Evolutionary conservation across 2,329 filamentous ascomycete species (phyloP).

Genomic region (Plenodomus tracheiphilus): DNA sequence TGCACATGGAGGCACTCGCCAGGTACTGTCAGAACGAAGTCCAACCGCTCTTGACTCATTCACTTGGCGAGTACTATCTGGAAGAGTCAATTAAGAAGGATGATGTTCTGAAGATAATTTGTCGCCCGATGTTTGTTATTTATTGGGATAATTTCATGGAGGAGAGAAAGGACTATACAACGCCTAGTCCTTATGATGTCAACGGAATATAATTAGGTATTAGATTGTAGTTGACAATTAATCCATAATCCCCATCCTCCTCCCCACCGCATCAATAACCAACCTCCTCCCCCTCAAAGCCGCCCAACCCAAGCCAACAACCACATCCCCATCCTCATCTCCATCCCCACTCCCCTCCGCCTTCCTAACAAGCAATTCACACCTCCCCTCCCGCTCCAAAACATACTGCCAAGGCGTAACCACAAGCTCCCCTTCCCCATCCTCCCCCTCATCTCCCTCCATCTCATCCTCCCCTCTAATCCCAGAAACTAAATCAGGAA

Average conservation of each 20-base stretch:
- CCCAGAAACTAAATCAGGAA: conserved; percentile 23
- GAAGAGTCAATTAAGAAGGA: no score
- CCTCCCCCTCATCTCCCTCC: not conserved
- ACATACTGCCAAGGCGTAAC: conserved; percentile 20
- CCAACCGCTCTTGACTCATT: no score
- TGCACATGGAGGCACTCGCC: no score
- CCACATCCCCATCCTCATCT: not conserved
- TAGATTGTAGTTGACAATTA: no score
- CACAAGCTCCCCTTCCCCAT: conserved; percentile 3
- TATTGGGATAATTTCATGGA: no score
- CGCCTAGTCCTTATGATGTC: no score
- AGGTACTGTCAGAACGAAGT: no score
- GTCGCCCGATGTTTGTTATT: no score
- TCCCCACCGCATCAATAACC: conserved; percentile 15
- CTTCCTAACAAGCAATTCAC: conserved; percentile 14
- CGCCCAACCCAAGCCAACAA: conserved; percentile 20
- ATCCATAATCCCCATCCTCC: conserved; percentile 14
- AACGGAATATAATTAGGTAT: no score
- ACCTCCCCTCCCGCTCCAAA: conserved; percentile 11
- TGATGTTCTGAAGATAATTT: no score
- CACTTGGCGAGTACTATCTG: no score
- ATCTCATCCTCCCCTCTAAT: not conserved
- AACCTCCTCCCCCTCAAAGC: conserved; percentile 18
- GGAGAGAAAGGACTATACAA: no score
- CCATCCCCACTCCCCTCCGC: not conserved